These are phyloP conservation scores for Reticulascus tulasneorum DNA, from an alignment of 2,329 filamentous ascomycete species.

Conservation along the genomic window DNA sequence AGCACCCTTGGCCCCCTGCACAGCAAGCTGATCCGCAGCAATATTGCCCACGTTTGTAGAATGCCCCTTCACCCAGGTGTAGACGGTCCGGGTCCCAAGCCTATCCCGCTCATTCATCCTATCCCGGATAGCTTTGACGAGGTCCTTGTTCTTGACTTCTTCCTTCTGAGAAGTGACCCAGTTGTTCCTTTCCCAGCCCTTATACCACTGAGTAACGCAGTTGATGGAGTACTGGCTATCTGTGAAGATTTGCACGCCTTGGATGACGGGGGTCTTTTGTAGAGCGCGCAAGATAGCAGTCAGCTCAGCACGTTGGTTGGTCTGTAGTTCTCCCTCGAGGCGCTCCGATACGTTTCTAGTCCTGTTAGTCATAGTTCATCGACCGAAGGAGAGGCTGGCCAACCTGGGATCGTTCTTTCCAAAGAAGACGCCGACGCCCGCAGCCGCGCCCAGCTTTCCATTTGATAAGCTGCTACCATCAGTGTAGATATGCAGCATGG, in stretches of 20 bases:
- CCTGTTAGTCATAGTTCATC: slow-evolving; percentile 13
- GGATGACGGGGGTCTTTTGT: slow-evolving; percentile 64
- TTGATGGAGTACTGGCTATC: slow-evolving; percentile 90
- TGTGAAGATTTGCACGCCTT: slow-evolving; percentile 73
- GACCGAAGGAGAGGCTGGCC: slow-evolving; percentile 9
- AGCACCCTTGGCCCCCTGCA: slow-evolving; percentile 39
- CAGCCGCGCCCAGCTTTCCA: slow-evolving; percentile 49
- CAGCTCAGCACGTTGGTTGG: slow-evolving; percentile 94
- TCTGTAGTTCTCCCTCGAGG: slow-evolving; percentile 70
- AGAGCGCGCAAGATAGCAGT: slow-evolving; percentile 82
- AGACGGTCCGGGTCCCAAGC: slow-evolving; percentile 59
- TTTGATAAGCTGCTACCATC: slow-evolving; percentile 61
- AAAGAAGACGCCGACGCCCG: slow-evolving; percentile 63
- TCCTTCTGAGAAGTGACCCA: slow-evolving; percentile 74
- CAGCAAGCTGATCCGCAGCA: slow-evolving; percentile 75
- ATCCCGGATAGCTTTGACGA: slow-evolving; percentile 62
- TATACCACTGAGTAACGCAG: slow-evolving; percentile 81
- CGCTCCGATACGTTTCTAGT: slow-evolving; percentile 67
- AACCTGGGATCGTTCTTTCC: slow-evolving; percentile 52
- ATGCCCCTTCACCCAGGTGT: slow-evolving; percentile 91
- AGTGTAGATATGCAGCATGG: slow-evolving; percentile 50
- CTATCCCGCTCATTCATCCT: slow-evolving; percentile 63
- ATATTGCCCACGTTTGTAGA: slow-evolving; percentile 68
- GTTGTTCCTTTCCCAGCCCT: slow-evolving; percentile 67
- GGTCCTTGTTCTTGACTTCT: slow-evolving; percentile 79